Conservation (phyloP, 2,329 filamentous ascomycete genomes). For the Leptographium radiaticola region DNA sequence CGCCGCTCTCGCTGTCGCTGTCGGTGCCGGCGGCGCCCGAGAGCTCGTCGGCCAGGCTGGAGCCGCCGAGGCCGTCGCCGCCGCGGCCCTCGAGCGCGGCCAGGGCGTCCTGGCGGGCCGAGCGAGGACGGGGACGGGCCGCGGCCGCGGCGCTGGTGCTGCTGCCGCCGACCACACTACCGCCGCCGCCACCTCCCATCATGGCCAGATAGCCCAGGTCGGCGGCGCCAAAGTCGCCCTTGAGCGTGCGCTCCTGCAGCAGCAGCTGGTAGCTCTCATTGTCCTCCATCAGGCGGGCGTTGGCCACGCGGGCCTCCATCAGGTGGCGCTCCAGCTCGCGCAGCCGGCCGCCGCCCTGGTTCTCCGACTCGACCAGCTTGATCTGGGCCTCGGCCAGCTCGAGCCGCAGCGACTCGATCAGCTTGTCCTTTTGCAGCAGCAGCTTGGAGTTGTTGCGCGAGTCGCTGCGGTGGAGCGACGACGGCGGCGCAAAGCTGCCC, state of each 20-base stretch:
- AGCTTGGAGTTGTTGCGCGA: slow-evolving; percentile 83
- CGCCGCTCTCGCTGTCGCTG: slow-evolving; percentile 14
- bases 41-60: slow-evolving; percentile 71
- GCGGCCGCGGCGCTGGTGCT: background rate
- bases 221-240: slow-evolving; percentile 76
- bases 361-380: slow-evolving; percentile 88
- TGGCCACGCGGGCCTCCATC: slow-evolving; percentile 88
- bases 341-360: slow-evolving; percentile 74
- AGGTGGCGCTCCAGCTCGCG: slow-evolving; percentile 84
- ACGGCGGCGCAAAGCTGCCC: slow-evolving; percentile 73
- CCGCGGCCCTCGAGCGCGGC: slow-evolving; percentile 47
- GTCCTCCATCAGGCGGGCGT: slow-evolving; percentile 92
- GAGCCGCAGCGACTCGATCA: slow-evolving; percentile 83
- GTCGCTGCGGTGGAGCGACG: slow-evolving; percentile 73
- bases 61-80: slow-evolving; percentile 5
- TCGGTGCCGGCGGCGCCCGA: slow-evolving; percentile 54
- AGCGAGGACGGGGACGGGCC: slow-evolving; percentile 18
- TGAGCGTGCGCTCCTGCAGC: slow-evolving; percentile 86
- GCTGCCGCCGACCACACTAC: background rate
- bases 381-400: slow-evolving; percentile 93
- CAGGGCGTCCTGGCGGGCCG: slow-evolving; percentile 49
- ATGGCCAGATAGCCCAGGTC: slow-evolving; percentile 54
- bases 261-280: slow-evolving; percentile 97
- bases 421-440: slow-evolving; percentile 86
- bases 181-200: background rate